Conservation (phyloP, 2,329 filamentous ascomycete genomes). For the Bipolaris victoriae region DNA sequence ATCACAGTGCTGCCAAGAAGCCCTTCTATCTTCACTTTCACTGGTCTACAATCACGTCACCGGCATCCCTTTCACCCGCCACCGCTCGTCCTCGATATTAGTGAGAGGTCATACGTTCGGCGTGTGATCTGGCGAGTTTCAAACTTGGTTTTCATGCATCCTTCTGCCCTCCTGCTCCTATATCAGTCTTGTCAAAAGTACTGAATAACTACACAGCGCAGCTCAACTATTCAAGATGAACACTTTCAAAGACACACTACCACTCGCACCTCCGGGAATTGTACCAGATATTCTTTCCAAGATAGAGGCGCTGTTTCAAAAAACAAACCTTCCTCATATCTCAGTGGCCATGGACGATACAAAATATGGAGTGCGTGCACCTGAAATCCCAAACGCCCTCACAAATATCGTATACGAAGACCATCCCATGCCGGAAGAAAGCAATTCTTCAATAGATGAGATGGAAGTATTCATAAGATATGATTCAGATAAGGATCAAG, state of each 20-base stretch:
- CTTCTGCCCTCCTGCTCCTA: not conserved
- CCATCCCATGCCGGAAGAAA: not conserved
- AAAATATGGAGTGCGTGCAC: not conserved
- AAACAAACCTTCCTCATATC: no score
- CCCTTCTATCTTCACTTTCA: not conserved
- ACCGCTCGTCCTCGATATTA: not conserved
- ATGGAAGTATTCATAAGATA: rapidly evolving
- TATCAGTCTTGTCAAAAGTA: no score
- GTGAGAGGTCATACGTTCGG: not conserved
- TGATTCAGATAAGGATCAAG: not conserved
- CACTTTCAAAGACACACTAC: no score
- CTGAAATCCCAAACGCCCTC: not conserved
- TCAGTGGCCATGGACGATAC: not conserved
- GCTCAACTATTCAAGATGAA: no score
- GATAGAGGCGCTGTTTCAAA: not conserved
- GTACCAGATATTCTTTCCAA: rapidly evolving
- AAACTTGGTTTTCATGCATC: not conserved
- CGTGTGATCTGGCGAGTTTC: no score
- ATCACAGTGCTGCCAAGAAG: no score
- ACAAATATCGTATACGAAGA: not conserved
- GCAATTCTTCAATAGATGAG: not conserved
- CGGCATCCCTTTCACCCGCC: not conserved
- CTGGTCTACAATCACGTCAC: not conserved
- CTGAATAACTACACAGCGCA: no score
- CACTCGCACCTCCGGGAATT: not conserved